These are phyloP conservation scores for Xylaria sp. DNA, from an alignment of 2,329 filamentous ascomycete genomes.

Conservation along the genomic window DNA sequence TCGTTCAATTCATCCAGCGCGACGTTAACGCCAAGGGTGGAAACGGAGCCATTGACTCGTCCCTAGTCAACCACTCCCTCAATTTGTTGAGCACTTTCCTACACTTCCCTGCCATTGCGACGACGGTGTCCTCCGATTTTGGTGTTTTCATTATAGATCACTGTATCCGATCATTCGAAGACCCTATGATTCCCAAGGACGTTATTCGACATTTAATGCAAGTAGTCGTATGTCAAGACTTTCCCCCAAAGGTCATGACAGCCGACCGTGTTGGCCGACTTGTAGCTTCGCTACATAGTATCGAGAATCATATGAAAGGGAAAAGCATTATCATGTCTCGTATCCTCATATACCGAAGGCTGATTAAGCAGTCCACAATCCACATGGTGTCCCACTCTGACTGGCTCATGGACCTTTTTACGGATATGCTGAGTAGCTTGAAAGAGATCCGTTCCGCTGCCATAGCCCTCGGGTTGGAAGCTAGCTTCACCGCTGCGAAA, in stretches of 20 bases:
- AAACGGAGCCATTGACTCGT: slow-evolving; percentile 69
- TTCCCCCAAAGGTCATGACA: slow-evolving; percentile 79
- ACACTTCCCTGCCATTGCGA: slow-evolving; percentile 76
- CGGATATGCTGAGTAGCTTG: slow-evolving; percentile 81
- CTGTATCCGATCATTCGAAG: slow-evolving; percentile 77
- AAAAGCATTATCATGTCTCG: slow-evolving; percentile 84
- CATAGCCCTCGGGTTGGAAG: slow-evolving; percentile 77
- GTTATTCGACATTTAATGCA: slow-evolving; percentile 83
- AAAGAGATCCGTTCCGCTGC: slow-evolving; percentile 81
- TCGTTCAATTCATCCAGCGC: slow-evolving; percentile 85
- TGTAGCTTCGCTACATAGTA: slow-evolving; percentile 74
- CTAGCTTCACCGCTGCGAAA: slow-evolving; percentile 74
- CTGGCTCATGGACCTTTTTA: slow-evolving; percentile 86
- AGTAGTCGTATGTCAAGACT: slow-evolving; percentile 82
- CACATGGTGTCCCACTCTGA: slow-evolving; percentile 77
- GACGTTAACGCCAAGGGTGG: slow-evolving; percentile 75
- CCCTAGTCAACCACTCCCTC: slow-evolving; percentile 80
- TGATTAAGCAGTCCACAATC: slow-evolving; percentile 76
- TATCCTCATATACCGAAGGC: slow-evolving; percentile 79
- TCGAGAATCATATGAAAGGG: slow-evolving; percentile 79
- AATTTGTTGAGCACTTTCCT: slow-evolving; percentile 82
- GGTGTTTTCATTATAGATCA: slow-evolving; percentile 83
- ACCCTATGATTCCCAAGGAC: slow-evolving; percentile 76
- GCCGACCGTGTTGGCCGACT: slow-evolving; percentile 75
- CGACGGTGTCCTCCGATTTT: slow-evolving; percentile 80